Evolutionary conservation across 768 basidiomycete species (phyloP), one percentile per base, ranked within the genome.

Genomic region (Leucocoprinus leucothites): DNA sequence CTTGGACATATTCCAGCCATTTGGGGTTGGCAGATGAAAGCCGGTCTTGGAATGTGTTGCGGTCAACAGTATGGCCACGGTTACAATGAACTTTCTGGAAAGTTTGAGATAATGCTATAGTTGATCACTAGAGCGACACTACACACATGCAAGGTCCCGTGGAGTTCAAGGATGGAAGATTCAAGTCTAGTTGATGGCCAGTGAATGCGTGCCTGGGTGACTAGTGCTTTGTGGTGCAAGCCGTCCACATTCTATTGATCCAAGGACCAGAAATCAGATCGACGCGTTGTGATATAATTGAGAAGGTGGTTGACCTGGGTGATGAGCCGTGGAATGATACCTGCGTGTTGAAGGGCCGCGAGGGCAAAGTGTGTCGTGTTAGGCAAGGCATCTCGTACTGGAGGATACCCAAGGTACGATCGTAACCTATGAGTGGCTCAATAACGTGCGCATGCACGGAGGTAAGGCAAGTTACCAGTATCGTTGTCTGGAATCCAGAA

Each of bases 341-440:
- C 80, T 8, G 87, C 70, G 60, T 91, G 75, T 63, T 91, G 87
- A 45, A 97, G 74, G 2, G 94, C 91, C 4, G 91, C 88, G 24
- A 98, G 72, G 8, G 91, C 87, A 61, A 82, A 91, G 66, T 98
- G 96, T 0, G 89, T 94, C 3, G 92, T 85, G 62, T 97, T 98
- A 3, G 94, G 92, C 44, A 79, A 77, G 0, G 94, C 79, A 48
- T 87, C 82, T n/a, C 88, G 81, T 28, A 98, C 87, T 9, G 88
- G 85, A 14, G 88, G 87, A 64, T 94, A 97, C n/a, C 94, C 89
- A 26, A 91, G 72, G 65, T 87, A 91, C 8, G 87, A 85, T 22
- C 87, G 82, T 34, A 91, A 75, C 89, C 78, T 79, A 53, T 6
- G 28, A 31, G 26, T 9, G 28, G 9, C 28, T 31, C 31, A 35